Base-by-base conservation (phyloP, 2,329 filamentous ascomycete species). In the Beauveria bassiana region DNA sequence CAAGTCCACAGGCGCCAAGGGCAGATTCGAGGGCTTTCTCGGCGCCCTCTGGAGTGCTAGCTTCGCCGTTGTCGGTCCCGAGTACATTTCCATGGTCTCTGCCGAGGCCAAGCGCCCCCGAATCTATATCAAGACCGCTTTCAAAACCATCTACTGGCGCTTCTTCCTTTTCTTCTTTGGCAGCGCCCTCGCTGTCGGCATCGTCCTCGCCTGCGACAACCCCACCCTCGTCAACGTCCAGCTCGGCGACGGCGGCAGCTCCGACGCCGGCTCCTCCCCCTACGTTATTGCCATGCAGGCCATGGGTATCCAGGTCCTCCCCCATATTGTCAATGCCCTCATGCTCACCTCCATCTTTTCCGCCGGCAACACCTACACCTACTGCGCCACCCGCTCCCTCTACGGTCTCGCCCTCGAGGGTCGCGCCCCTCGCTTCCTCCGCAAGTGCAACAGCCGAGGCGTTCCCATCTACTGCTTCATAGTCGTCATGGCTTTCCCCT, bases 91-190 rank as follows among this genome's bases (percentile, higher is more conserved):
- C 38, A 86, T 84, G 68, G 90, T 89, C 1, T 86, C 90, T 16
- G 88, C 87, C 52, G 87, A 90, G 71, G 81, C 86, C 2, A 78
- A 87, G 67, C 83, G 86, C 64, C 87, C 87, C 0, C 81, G 86
- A 5, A 75, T 74, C 12, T 82, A 83, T 53, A 81, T 92, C 72
- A 87, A 87, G 38, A 80, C 80, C 52, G 88, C 88, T 1, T 91
- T 84, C 75, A 90, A 89, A 68, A 86, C 85, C 0, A 86, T 90
- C 7, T 90, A 90, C 73, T 88, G 86, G 70, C 84, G 89, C 50
- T 80, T 91, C 55, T 86, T 84, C 2, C 73, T 85, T 18, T 91
- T 91, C 74, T 91, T 90, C 73, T 80, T 90, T 26, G 79, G 88
- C 3, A 87, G 87, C 5, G 84, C 86, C 2, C 76, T 92, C 1